Percentiles rank a stretch among this genome's conserved stretches.
These are phyloP conservation scores for Raffaelea arxii DNA, from an alignment of 2,329 filamentous ascomycete species.

Conservation along the genomic window DNA sequence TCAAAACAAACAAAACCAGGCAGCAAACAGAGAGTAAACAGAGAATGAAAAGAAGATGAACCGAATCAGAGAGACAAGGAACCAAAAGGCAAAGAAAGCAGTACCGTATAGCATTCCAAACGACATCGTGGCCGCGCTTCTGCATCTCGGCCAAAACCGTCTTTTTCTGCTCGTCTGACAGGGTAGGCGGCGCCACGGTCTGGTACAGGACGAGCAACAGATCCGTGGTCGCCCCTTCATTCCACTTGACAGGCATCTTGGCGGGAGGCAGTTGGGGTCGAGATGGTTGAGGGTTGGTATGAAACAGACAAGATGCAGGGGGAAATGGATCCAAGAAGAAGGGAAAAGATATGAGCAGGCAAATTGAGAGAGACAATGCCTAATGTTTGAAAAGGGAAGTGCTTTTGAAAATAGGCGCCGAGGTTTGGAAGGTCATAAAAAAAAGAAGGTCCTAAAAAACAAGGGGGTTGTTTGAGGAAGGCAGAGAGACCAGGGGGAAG, in stretches of 20 bases:
- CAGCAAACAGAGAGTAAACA: not conserved
- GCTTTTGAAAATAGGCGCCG: too few relatives aligned
- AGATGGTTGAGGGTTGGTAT: too few relatives aligned
- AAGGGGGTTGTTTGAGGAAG: too few relatives aligned
- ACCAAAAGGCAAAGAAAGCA: slow-evolving; percentile 4
- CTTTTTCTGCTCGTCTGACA: slow-evolving; percentile 16
- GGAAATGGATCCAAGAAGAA: too few relatives aligned
- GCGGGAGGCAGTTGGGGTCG: too few relatives aligned
- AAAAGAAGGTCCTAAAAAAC: too few relatives aligned
- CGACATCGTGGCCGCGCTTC: slow-evolving; percentile 15
- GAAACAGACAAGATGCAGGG: too few relatives aligned
- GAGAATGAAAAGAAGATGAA: slow-evolving; percentile 2
- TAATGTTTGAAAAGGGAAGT: too few relatives aligned
- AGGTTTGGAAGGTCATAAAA: too few relatives aligned
- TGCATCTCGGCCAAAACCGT: slow-evolving; percentile 15
- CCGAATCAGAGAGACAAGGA: not conserved
- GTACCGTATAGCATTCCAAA: slow-evolving; percentile 28
- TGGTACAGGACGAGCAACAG: slow-evolving; percentile 19
- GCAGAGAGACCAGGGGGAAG: too few relatives aligned
- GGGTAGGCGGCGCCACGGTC: slow-evolving; percentile 8
- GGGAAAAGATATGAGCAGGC: too few relatives aligned
- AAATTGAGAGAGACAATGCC: too few relatives aligned
- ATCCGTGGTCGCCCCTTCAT: slow-evolving; percentile 16
- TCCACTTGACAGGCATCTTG: slow-evolving; percentile 20
- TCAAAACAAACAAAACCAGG: not conserved